These are phyloP conservation scores for Pseudodiploospora longispora DNA, from an alignment of 2,329 filamentous ascomycete species.

Conservation along the genomic window DNA sequence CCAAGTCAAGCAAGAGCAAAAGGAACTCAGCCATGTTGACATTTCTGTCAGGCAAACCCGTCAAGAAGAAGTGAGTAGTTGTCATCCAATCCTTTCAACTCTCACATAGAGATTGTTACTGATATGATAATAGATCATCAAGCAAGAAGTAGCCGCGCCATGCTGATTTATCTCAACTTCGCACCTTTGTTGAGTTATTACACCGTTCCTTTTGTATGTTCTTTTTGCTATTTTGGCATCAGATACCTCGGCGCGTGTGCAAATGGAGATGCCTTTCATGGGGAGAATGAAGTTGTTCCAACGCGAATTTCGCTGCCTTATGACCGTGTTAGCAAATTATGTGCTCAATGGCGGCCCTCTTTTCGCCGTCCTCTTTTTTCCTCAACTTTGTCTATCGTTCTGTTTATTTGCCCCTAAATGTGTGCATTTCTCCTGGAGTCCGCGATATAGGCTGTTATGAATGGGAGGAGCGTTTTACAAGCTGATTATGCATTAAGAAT, in stretches of 20 bases:
- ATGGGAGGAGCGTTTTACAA: conserved; percentile 12
- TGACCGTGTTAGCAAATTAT: too few relatives aligned
- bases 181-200: too few relatives aligned
- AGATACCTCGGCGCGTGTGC: conserved; percentile 11
- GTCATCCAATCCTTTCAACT: too few relatives aligned
- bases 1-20: conserved; percentile 10
- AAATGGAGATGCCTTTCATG: conserved; percentile 6
- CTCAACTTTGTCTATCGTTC: too few relatives aligned
- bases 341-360: too few relatives aligned
- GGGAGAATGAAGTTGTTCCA: too few relatives aligned
- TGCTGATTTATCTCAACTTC: too few relatives aligned
- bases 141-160: conserved; percentile 10
- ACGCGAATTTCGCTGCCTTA: background rate
- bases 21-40: conserved; percentile 11
- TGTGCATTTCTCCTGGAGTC: conserved; percentile 16
- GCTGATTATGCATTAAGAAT: background rate
- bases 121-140: conserved; percentile 3
- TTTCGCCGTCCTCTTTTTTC: too few relatives aligned
- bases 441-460: conserved; percentile 16
- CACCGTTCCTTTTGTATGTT: too few relatives aligned
- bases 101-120: background rate
- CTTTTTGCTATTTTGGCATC: conserved; percentile 1
- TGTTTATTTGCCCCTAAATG: background rate
- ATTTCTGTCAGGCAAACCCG: conserved; percentile 13
- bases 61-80: conserved; percentile 13